phyloP scores from a whole-genome alignment of 805 yeast genomes.

The Starmerella scarabaei region DNA sequence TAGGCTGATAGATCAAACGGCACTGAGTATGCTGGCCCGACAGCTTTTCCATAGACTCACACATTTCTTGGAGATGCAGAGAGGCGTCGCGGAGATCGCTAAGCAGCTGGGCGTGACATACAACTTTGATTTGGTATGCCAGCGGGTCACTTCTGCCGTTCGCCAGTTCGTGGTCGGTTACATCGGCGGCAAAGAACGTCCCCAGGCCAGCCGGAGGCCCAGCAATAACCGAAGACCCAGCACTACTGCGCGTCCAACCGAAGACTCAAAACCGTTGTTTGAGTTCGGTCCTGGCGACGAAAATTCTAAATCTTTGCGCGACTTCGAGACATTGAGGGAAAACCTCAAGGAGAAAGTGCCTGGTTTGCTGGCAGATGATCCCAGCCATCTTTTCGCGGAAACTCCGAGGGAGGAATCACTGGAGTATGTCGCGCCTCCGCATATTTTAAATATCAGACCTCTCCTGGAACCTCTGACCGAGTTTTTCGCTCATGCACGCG shows the following conservation, averaged over 20 bases:
- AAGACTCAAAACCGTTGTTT: slow-evolving; percentile 10
- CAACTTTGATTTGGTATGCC: slow-evolving; percentile 35
- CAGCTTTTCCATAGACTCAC: slow-evolving; percentile 51
- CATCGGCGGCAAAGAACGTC: slow-evolving; percentile 11
- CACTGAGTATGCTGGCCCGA: slow-evolving; percentile 59
- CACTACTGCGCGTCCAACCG: background rate
- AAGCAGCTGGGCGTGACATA: slow-evolving; percentile 23
- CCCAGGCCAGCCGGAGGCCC: background rate
- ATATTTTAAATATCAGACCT: slow-evolving; percentile 66
- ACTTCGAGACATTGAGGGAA: slow-evolving; percentile 31
- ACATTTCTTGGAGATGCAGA: slow-evolving; percentile 55
- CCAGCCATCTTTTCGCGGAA: slow-evolving; percentile 19
- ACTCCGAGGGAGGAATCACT: slow-evolving; percentile 16
- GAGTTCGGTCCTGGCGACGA: slow-evolving; percentile 23
- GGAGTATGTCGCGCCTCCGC: slow-evolving; percentile 32
- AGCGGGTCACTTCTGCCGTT: slow-evolving; percentile 33
- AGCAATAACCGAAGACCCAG: background rate
- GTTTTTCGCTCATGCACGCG: slow-evolving; percentile 48
- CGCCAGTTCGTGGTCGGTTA: slow-evolving; percentile 16
- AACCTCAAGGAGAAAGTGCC: slow-evolving; percentile 56
- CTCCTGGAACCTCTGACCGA: slow-evolving; percentile 60
- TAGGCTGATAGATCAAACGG: slow-evolving; percentile 22
- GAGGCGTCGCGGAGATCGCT: slow-evolving; percentile 47
- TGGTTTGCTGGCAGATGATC: slow-evolving; percentile 41
- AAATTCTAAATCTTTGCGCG: slow-evolving; percentile 22